phyloP scores from a whole-genome alignment of 345 rosid genomes.

The Erysimum cheiranthoides region DNA sequence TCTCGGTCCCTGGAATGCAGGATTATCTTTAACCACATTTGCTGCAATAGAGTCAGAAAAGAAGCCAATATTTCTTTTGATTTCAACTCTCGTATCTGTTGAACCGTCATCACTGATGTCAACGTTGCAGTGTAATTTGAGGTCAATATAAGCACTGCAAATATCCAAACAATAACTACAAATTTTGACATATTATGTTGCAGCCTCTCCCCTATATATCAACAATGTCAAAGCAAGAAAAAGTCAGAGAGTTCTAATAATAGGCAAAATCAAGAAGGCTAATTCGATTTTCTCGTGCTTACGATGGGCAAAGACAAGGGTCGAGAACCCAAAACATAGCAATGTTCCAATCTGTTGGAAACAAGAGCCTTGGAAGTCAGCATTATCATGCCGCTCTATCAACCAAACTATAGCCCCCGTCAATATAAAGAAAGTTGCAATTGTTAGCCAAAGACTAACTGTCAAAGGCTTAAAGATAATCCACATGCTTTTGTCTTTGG shows the following conservation, averaged over 20 bases:
- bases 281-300: slow-evolving; percentile 4
- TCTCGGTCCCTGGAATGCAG: slow-evolving; percentile 10
- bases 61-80: slow-evolving; percentile 31
- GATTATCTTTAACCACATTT: slow-evolving; percentile 12
- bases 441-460: slow-evolving; percentile 39
- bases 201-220: slow-evolving; percentile 43
- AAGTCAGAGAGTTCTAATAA: neutral
- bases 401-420: slow-evolving; percentile 45
- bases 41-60: neutral
- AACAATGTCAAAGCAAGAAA: slow-evolving; percentile 5
- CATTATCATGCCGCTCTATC: slow-evolving; percentile 42
- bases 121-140: slow-evolving; percentile 50
- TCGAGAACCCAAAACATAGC: slow-evolving; percentile 47
- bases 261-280: neutral
- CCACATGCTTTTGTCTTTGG: slow-evolving; percentile 40
- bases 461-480: slow-evolving; percentile 46
- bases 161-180: slow-evolving; percentile 41
- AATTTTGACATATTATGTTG: slow-evolving; percentile 41
- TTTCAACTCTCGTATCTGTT: slow-evolving; percentile 25
- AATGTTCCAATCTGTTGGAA: slow-evolving; percentile 41
- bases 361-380: slow-evolving; percentile 42
- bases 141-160: slow-evolving; percentile 45
- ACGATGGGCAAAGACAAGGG: slow-evolving; percentile 47
- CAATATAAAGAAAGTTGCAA: slow-evolving; percentile 33
- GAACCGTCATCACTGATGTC: slow-evolving; percentile 49